Percentiles rank a stretch among this genome's conserved stretches.
Conservation (phyloP, 257 asterid genomes). For the Solanum medicagineum region DNA sequence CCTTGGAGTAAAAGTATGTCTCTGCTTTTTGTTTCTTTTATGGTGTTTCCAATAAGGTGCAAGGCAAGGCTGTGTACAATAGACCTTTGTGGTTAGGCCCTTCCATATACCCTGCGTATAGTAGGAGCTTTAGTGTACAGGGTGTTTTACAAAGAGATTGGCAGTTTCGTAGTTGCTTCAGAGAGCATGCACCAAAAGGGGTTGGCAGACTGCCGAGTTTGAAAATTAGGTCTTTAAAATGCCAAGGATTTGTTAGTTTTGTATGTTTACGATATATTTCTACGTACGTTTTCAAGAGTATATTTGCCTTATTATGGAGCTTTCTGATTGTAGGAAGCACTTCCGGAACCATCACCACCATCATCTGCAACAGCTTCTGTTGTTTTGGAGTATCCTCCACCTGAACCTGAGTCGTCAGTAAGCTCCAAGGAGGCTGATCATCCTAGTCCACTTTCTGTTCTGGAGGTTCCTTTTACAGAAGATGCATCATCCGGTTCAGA, state of each 20-base stretch:
- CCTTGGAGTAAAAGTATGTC: neutral
- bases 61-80: no score
- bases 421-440: slow-evolving; percentile 66
- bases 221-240: neutral
- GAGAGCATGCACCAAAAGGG: neutral
- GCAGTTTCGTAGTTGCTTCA: neutral
- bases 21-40: neutral
- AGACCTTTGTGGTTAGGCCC: no score
- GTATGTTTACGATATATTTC: neutral
- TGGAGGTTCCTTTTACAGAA: slow-evolving; percentile 54
- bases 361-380: neutral
- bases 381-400: slow-evolving; percentile 5
- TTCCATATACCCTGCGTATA: no score
- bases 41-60: neutral
- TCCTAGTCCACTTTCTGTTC: slow-evolving; percentile 80
- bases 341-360: neutral
- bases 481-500: slow-evolving; percentile 47
- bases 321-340: neutral
- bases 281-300: neutral
- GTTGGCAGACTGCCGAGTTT: neutral
- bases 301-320: neutral
- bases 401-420: slow-evolving; percentile 44
- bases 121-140: no score
- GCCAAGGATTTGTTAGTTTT: neutral
- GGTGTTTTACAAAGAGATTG: neutral